These are phyloP conservation scores for Auricularia sp. DNA, from an alignment of 768 basidiomycete species.

Conservation along the genomic window DNA sequence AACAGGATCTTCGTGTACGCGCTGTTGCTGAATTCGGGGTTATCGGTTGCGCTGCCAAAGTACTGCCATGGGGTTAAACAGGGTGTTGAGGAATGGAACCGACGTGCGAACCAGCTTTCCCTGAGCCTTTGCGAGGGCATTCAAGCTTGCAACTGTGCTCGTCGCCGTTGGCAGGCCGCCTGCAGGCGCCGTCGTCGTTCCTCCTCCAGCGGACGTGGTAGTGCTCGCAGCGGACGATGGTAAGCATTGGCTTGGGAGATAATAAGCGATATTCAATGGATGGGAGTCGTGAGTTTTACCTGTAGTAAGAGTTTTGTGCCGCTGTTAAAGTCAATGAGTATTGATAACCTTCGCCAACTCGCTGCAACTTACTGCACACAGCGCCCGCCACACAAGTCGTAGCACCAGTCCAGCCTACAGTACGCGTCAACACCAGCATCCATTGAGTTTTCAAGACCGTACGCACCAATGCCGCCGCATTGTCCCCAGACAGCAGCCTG, in stretches of 20 bases:
- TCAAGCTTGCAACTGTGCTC: constrained; percentile 10
- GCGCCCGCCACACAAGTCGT: constrained; percentile 33
- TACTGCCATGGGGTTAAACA: constrained; percentile 15
- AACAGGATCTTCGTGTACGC: constrained; percentile 33
- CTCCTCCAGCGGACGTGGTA: background rate
- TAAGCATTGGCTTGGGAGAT: background rate
- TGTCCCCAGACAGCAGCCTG: constrained; percentile 21
- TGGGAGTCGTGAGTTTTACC: background rate
- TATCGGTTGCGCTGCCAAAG: constrained; percentile 43
- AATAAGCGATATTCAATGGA: no score
- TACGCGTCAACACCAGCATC: no score
- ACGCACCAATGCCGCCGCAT: constrained; percentile 30
- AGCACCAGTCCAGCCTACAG: constrained; percentile 12
- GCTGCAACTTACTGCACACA: constrained; percentile 22
- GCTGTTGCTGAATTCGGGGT: constrained; percentile 34
- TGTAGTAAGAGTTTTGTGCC: background rate
- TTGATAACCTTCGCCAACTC: background rate
- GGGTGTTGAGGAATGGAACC: background rate
- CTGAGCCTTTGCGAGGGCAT: background rate
- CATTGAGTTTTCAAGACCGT: background rate
- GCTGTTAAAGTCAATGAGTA: background rate
- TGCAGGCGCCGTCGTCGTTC: constrained; percentile 8
- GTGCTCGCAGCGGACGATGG: background rate
- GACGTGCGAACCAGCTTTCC: background rate
- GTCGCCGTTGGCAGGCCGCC: constrained; percentile 14